phyloP scores from a whole-genome alignment of 257 asterid species.

The Fraxinus americana region DNA sequence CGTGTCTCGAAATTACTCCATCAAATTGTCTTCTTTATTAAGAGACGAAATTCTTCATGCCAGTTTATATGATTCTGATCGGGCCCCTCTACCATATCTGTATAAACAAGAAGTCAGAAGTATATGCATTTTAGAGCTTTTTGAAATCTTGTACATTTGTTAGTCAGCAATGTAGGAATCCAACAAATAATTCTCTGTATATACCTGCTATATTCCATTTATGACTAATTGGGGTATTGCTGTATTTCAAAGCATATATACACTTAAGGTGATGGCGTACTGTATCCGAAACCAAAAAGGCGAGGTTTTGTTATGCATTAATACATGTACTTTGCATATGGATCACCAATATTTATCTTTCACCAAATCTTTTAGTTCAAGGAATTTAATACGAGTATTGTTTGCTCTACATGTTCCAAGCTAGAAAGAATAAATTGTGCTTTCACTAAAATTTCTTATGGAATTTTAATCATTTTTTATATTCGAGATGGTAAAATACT shows the following conservation, averaged over 20 bases:
- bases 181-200: not conserved
- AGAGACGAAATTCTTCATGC: not conserved
- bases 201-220: not conserved
- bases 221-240: not conserved
- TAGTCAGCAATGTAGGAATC: not conserved
- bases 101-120: not conserved
- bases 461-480: too few species aligned
- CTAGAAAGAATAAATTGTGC: too few species aligned
- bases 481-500: not conserved
- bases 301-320: not conserved
- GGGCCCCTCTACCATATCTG: not conserved
- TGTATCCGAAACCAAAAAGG: not conserved
- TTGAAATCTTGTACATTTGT: not conserved
- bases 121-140: not conserved
- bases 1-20: not conserved
- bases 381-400: too few species aligned
- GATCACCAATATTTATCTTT: too few species aligned
- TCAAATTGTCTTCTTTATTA: not conserved
- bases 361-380: too few species aligned
- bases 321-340: too few species aligned
- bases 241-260: not conserved
- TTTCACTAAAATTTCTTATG: too few species aligned
- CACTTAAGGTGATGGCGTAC: not conserved
- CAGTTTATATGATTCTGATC: not conserved
- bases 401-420: too few species aligned